phyloP scores from a whole-genome alignment of 805 yeast species.

The Suhomyces sp. region DNA sequence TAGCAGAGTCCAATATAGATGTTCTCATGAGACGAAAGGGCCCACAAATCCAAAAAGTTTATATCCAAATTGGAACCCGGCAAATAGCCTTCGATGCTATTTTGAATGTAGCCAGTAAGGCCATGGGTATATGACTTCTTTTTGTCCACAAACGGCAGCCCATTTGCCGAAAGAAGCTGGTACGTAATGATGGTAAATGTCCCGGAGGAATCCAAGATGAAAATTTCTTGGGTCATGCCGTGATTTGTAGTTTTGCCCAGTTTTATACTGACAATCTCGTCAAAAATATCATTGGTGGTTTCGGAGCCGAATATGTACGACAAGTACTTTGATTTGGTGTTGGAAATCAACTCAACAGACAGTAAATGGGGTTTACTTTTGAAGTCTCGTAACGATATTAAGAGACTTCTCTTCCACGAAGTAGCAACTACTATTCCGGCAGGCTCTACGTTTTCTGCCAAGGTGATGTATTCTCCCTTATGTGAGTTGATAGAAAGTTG shows the following conservation, averaged over 20 bases:
- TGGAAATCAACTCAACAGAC: constrained; percentile 28
- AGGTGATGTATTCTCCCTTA: constrained; percentile 54
- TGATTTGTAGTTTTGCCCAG: constrained; percentile 51
- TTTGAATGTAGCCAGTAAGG: constrained; percentile 28
- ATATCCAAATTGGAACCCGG: constrained; percentile 50
- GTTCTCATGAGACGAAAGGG: constrained; percentile 32
- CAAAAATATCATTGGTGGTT: constrained; percentile 19
- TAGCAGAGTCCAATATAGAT: constrained; percentile 42
- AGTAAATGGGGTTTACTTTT: constrained; percentile 57
- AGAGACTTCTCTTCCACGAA: constrained; percentile 60
- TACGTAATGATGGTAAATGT: constrained; percentile 28
- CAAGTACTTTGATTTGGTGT: constrained; percentile 3
- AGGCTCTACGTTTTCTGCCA: constrained; percentile 63
- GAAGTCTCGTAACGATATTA: constrained; percentile 63
- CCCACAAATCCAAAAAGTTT: constrained; percentile 60
- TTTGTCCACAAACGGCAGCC: constrained; percentile 24
- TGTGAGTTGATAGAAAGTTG: constrained; percentile 31
- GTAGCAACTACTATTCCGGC: constrained; percentile 74
- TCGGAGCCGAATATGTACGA: constrained; percentile 9
- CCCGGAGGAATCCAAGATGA: constrained; percentile 48
- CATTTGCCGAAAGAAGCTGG: constrained; percentile 28
- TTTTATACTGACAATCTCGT: constrained; percentile 57
- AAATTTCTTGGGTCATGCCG: constrained; percentile 41
- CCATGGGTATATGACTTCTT: constrained; percentile 29
- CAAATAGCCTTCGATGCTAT: constrained; percentile 38